Percentiles rank a stretch among this genome's conserved stretches.
These are phyloP conservation scores for Trichoderma guizhouense DNA, from an alignment of 2,329 filamentous ascomycete genomes.

Conservation along the genomic window DNA sequence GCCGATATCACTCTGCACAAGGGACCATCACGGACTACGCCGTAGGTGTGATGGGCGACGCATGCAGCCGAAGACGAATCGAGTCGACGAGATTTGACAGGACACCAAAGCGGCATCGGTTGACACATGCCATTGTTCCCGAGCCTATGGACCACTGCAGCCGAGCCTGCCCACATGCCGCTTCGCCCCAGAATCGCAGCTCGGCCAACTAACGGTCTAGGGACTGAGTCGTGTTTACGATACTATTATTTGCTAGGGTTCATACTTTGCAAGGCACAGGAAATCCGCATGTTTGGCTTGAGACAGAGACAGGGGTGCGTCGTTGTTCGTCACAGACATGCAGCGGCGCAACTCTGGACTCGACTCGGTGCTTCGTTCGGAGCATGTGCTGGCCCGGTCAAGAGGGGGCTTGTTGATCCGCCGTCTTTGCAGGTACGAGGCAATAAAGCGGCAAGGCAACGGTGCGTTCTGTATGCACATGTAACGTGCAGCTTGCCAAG, in stretches of 20 bases:
- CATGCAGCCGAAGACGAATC: background rate
- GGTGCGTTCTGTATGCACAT: background rate
- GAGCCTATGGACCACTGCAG: background rate
- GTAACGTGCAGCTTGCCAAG: background rate
- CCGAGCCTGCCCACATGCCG: background rate
- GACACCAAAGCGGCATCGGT: background rate
- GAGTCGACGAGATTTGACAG: background rate
- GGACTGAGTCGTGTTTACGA: background rate
- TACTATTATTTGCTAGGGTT: background rate
- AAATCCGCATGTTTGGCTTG: background rate
- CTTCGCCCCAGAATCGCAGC: background rate
- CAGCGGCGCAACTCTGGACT: background rate
- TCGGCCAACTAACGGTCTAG: background rate
- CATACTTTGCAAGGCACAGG: background rate
- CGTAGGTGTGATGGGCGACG: background rate
- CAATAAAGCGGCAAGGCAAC: background rate
- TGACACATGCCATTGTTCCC: background rate
- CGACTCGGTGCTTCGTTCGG: background rate
- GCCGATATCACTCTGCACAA: background rate
- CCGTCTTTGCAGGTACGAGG: background rate
- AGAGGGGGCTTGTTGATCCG: background rate
- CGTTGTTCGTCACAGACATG: background rate
- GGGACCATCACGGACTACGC: background rate
- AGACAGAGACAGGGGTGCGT: background rate
- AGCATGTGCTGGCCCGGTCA: background rate